These are phyloP conservation scores for Vitis rotundifolia DNA, from an alignment of 164 flowering plant genomes.

Conservation along the genomic window DNA sequence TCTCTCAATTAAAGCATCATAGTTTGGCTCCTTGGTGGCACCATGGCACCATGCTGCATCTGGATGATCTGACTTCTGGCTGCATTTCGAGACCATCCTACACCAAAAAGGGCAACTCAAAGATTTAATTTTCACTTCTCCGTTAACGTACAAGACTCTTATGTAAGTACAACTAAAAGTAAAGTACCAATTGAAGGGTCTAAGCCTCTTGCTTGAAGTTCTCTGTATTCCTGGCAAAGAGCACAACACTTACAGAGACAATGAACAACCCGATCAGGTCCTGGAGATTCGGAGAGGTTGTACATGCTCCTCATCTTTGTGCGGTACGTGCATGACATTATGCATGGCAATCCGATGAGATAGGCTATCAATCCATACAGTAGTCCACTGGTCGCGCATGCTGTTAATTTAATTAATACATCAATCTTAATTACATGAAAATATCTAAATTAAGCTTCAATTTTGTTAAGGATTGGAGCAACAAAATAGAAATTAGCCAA, in stretches of 20 bases:
- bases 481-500: no score
- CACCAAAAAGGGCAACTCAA: no score
- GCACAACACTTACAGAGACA: slow-evolving; percentile 28
- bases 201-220: slow-evolving; percentile 31
- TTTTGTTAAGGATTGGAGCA: neutral
- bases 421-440: neutral
- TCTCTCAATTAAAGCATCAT: slow-evolving; percentile 7
- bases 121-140: no score
- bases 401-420: slow-evolving; percentile 4
- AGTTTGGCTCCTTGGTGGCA: slow-evolving; percentile 19
- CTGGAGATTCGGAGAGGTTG: slow-evolving; percentile 27
- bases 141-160: no score
- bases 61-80: slow-evolving; percentile 5
- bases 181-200: slow-evolving; percentile 39
- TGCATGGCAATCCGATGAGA: slow-evolving; percentile 17
- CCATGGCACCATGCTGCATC: slow-evolving; percentile 11
- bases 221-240: slow-evolving; percentile 41
- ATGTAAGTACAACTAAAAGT: no score
- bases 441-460: neutral
- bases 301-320: slow-evolving; percentile 26
- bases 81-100: slow-evolving; percentile 19
- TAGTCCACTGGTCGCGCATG: slow-evolving; percentile 20
- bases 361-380: slow-evolving; percentile 12
- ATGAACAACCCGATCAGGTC: slow-evolving; percentile 29
- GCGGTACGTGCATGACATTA: slow-evolving; percentile 30